Conservation (phyloP, 805 yeast genomes). For the Barnettozyma californica region DNA sequence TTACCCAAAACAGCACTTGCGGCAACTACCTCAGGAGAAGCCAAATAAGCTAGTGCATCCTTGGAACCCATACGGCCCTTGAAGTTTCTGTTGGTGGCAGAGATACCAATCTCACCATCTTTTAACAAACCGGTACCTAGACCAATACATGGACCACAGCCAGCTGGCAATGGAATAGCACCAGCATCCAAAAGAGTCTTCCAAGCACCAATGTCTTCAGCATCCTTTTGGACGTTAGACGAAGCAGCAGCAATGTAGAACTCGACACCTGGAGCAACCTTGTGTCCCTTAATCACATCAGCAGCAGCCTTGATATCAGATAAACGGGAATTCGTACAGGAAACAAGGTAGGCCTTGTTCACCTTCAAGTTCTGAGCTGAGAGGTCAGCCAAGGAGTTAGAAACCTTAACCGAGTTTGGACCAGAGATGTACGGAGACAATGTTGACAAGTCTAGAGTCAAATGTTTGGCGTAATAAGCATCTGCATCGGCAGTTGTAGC, state of each 20-base stretch:
- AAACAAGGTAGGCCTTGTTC: slow-evolving; percentile 94
- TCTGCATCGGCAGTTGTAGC: slow-evolving; percentile 54
- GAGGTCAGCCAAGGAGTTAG: slow-evolving; percentile 71
- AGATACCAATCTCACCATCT: slow-evolving; percentile 96
- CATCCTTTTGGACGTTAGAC: slow-evolving; percentile 86
- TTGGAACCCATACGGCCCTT: slow-evolving; percentile 99
- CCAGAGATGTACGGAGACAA: slow-evolving; percentile 90
- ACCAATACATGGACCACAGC: slow-evolving; percentile 99
- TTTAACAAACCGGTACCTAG: slow-evolving; percentile 89
- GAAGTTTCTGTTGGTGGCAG: slow-evolving; percentile 97
- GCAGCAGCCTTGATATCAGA: slow-evolving; percentile 96
- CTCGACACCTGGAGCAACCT: slow-evolving; percentile 85
- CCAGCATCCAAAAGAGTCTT: slow-evolving; percentile 85
- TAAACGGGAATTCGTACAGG: slow-evolving; percentile 93
- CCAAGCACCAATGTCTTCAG: slow-evolving; percentile 92
- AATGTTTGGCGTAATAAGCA: slow-evolving; percentile 84
- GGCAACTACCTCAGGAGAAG: slow-evolving; percentile 97
- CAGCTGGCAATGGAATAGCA: slow-evolving; percentile 92
- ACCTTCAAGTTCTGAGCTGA: slow-evolving; percentile 69
- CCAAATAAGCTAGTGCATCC: slow-evolving; percentile 92
- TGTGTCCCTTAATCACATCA: slow-evolving; percentile 67
- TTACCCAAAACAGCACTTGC: slow-evolving; percentile 96
- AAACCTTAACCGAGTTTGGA: slow-evolving; percentile 93
- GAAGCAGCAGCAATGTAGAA: slow-evolving; percentile 98
- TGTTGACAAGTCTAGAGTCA: slow-evolving; percentile 72